Conservation (phyloP, 768 basidiomycete species). For the Boletus pseudopeckii region DNA sequence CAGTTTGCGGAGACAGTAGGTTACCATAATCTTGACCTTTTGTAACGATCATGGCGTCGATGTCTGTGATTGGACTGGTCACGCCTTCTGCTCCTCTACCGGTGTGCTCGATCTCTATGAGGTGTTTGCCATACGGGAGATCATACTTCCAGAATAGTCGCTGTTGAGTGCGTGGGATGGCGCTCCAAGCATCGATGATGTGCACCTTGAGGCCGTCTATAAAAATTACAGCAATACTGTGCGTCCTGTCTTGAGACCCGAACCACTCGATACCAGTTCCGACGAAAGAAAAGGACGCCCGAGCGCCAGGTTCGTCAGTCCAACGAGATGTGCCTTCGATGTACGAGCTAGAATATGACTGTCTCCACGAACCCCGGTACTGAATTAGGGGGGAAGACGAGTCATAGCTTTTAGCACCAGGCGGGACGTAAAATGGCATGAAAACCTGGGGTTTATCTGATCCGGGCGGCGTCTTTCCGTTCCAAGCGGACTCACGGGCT, state of each 20-base stretch:
- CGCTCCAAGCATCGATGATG: slow-evolving; percentile 45
- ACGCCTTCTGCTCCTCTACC: slow-evolving; percentile 39
- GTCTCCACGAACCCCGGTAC: slow-evolving; percentile 59
- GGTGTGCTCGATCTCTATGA: slow-evolving; percentile 59
- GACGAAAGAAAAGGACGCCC: slow-evolving; percentile 56
- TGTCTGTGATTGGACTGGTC: slow-evolving; percentile 39
- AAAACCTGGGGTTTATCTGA: slow-evolving; percentile 47
- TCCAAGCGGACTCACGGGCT: slow-evolving; percentile 57
- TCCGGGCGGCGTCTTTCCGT: slow-evolving; percentile 53
- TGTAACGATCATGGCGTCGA: slow-evolving; percentile 70
- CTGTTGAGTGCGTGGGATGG: slow-evolving; percentile 47
- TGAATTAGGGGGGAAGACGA: slow-evolving; percentile 65
- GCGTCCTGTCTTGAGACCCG: slow-evolving; percentile 50
- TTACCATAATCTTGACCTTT: slow-evolving; percentile 28
- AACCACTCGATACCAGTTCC: slow-evolving; percentile 82
- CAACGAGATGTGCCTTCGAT: slow-evolving; percentile 48
- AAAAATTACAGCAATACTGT: slow-evolving; percentile 55
- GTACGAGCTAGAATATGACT: slow-evolving; percentile 49
- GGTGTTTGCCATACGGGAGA: slow-evolving; percentile 51
- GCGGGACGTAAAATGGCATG: slow-evolving; percentile 70
- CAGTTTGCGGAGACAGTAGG: neutral
- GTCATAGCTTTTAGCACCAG: slow-evolving; percentile 67
- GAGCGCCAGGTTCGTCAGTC: slow-evolving; percentile 48
- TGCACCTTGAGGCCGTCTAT: slow-evolving; percentile 51
- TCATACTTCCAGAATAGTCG: slow-evolving; percentile 61